Evolutionary conservation across 371 early-diverging fungal species (phyloP).

Genomic region (Mucor indicus): DNA sequence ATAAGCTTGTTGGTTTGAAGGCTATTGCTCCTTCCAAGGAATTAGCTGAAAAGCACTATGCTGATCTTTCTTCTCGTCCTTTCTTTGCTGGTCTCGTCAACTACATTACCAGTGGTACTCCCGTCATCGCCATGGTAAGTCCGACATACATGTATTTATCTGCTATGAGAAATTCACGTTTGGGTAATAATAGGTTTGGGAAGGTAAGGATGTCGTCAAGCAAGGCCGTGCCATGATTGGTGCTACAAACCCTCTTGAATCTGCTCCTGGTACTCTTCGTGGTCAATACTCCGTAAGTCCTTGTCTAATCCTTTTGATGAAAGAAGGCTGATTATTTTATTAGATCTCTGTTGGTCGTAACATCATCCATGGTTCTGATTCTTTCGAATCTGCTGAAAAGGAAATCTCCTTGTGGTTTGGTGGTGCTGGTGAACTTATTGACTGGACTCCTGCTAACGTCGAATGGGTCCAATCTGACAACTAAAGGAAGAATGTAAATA

Average conservation of each 20-base stretch:
- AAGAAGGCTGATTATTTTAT: no score
- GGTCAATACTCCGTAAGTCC: constrained; percentile 74
- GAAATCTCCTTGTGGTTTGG: constrained; percentile 94
- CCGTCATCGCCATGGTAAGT: constrained; percentile 68
- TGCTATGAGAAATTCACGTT: no score
- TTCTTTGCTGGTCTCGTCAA: constrained; percentile 87
- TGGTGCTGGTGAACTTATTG: constrained; percentile 51
- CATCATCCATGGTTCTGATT: constrained; percentile 94
- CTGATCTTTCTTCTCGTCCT: constrained; percentile 76
- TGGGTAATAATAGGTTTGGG: constrained; percentile 79
- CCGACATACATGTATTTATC: no score
- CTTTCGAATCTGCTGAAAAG: constrained; percentile 86
- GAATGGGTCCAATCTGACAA: constrained; percentile 44
- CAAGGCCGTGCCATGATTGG: constrained; percentile 90
- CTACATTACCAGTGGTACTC: constrained; percentile 66
- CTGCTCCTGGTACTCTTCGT: constrained; percentile 92
- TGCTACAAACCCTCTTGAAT: constrained; percentile 76
- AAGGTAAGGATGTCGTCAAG: constrained; percentile 88
- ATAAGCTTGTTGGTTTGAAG: constrained; percentile 62
- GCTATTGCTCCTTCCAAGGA: constrained; percentile 59
- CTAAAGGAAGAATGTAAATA: no score
- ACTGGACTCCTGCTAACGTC: constrained; percentile 41
- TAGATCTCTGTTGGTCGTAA: constrained; percentile 73
- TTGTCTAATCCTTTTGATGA: background rate
- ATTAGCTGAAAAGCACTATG: constrained; percentile 87